Evolutionary conservation across 495 filamentous ascomycete genomes (phyloP).

Genomic region (Daldinia decipiens): DNA sequence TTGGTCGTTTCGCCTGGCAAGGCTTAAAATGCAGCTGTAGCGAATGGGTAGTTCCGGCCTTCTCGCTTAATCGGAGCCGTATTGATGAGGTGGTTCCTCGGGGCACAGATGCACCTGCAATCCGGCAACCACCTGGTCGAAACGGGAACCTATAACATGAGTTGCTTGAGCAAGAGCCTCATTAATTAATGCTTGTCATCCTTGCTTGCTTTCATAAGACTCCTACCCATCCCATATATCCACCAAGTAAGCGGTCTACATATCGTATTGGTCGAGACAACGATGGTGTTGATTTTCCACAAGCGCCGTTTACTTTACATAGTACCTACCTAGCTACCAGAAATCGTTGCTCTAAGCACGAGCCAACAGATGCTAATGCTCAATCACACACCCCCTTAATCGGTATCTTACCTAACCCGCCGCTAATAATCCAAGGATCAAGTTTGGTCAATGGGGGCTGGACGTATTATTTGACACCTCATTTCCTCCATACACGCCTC

Average conservation of each 20-base stretch:
- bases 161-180: constrained; percentile 1
- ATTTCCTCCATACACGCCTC: constrained; percentile 30
- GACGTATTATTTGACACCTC: constrained; percentile 11
- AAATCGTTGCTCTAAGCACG: constrained; percentile 26
- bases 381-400: constrained; percentile 18
- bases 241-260: constrained; percentile 10
- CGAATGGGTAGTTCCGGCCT: constrained; percentile 90
- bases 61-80: constrained; percentile 80
- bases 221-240: background rate
- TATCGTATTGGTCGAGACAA: constrained; percentile 10
- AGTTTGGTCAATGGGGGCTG: constrained; percentile 20
- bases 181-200: constrained; percentile 7
- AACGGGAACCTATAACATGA: constrained; percentile 42
- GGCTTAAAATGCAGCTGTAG: constrained; percentile 93
- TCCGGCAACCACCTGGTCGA: constrained; percentile 44
- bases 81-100: constrained; percentile 73
- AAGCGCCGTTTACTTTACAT: background rate
- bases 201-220: constrained; percentile 2
- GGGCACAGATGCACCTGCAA: constrained; percentile 32
- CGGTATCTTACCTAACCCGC: constrained; percentile 44
- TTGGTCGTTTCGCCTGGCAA: constrained; percentile 95
- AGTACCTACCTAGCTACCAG: background rate
- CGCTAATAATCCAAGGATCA: constrained; percentile 35
- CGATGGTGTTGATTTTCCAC: constrained; percentile 13
- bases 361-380: constrained; percentile 37